Evolutionary conservation across 164 flowering plant genomes (phyloP), one percentile per base, ranked within the genome.

Genomic region (Annona squamosa): DNA sequence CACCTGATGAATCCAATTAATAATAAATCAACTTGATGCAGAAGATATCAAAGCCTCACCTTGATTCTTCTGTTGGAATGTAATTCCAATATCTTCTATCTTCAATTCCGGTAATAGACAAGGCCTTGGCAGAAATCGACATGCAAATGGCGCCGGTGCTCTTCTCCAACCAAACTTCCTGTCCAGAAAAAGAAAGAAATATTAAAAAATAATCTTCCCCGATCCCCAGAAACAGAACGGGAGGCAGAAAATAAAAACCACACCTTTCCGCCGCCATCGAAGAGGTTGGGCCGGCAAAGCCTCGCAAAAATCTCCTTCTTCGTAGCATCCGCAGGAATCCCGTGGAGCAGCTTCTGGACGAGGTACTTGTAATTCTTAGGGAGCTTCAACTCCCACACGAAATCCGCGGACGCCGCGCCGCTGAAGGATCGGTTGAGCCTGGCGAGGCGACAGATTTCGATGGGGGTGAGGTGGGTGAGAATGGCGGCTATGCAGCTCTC

Each of bases 11-110:
- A 16, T 42, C 46, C 17, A 4, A 42, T 17, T 42, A 43, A 43
- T 9, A 37, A 3, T 2, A 42, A 65, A 10, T 66, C 47, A 42
- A 66, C 1, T 12, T 42, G 12, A 13, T 5, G 13, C 13, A 66
- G 13, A 46, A 66, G 12, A 18, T 43, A 41, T 6, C 4, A 6
- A 57, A 67, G 57, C 4, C 85, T 77, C 79, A 92, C 97, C 94
- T 86, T 73, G 95, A 92, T 83, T 92, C 97, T 68, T 88, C 96
- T 0, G 92, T 89, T 18, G 90, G 89, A 70, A 95, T 83, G 16
- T 84, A 85, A 65, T 78, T 88, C 99, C 99, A 95, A 68, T 95
- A 95, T 87, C 99, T 87, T 63, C 99, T 83, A 76, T 95, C 99
- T 81, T 92, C 98, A n/a, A 95, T 92, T 26, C 98, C 98, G 0